Conservation (phyloP, 371 early-diverging fungal species). For the Phascolomyces articulosus region DNA sequence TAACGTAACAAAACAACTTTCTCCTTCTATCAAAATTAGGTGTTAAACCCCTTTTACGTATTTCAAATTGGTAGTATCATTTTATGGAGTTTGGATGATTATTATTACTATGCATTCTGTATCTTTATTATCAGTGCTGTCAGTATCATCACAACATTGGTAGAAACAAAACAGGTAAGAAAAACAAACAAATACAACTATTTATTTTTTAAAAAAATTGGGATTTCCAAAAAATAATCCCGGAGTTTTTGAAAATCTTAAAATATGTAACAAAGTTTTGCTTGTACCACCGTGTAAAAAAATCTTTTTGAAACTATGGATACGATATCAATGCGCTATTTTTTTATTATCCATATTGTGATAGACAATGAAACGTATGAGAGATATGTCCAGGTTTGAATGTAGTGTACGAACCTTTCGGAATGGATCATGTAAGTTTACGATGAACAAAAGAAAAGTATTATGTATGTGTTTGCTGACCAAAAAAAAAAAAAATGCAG, state of each 20-base stretch:
- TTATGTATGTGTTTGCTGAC: not conserved
- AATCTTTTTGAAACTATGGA: no score
- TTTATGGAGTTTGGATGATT: constrained; percentile 93
- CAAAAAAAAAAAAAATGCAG: constrained; percentile 21
- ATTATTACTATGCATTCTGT: constrained; percentile 94
- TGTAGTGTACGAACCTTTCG: constrained; percentile 82
- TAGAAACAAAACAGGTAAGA: constrained; percentile 83
- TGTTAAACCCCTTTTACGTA: constrained; percentile 89
- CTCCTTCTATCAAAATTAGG: constrained; percentile 21
- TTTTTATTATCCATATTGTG: not conserved
- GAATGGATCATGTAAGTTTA: constrained; percentile 62
- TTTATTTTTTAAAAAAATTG: no score
- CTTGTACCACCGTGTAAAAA: no score
- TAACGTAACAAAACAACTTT: not conserved
- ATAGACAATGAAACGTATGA: constrained; percentile 76
- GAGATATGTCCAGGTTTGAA: constrained; percentile 86
- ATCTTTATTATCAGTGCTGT: constrained; percentile 83
- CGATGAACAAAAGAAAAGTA: no score
- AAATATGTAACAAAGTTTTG: not conserved
- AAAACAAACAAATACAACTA: no score
- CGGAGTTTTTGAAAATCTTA: not conserved
- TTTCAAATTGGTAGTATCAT: constrained; percentile 92
- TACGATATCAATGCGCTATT: not conserved
- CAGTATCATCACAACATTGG: constrained; percentile 80
- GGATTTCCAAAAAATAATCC: no score